Evolutionary conservation across 768 basidiomycete species (phyloP).

Genomic region (Lactarius hatsudake): DNA sequence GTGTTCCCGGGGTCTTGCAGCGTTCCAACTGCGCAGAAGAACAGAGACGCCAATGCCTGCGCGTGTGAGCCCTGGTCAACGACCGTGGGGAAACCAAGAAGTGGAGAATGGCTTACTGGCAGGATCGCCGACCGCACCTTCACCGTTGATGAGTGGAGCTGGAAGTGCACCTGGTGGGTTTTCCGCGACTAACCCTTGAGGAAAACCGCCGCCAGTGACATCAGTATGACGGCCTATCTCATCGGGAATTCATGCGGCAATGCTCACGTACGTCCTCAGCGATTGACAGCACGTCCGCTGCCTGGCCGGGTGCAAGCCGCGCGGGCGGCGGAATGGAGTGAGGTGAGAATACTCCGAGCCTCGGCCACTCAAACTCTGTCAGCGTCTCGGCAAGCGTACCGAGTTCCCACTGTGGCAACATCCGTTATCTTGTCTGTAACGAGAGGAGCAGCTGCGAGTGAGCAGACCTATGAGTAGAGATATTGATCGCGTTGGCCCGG

Average conservation of each 20-base stretch:
- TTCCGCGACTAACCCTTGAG: slow-evolving; percentile 38
- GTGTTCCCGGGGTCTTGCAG: slow-evolving; percentile 34
- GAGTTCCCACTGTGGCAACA: slow-evolving; percentile 50
- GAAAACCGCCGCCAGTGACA: not conserved
- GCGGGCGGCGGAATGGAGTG: slow-evolving; percentile 43
- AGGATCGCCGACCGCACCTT: slow-evolving; percentile 59
- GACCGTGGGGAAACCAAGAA: not conserved
- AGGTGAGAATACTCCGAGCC: slow-evolving; percentile 48
- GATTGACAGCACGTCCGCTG: slow-evolving; percentile 43
- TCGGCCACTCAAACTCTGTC: slow-evolving; percentile 49
- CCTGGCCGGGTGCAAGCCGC: slow-evolving; percentile 32
- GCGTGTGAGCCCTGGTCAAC: not conserved
- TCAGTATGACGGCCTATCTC: not conserved
- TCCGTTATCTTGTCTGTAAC: not conserved
- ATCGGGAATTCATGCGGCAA: not conserved
- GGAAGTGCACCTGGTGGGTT: slow-evolving; percentile 39
- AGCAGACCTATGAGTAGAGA: slow-evolving; percentile 19
- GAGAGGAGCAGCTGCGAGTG: not conserved
- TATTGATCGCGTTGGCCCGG: slow-evolving; percentile 12
- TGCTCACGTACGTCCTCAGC: slow-evolving; percentile 38
- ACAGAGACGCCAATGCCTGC: slow-evolving; percentile 53
- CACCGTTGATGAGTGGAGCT: slow-evolving; percentile 43
- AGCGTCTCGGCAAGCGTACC: slow-evolving; percentile 56
- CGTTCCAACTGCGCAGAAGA: slow-evolving; percentile 54
- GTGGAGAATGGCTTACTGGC: slow-evolving; percentile 41